Percentiles rank a stretch among this genome's conserved stretches.
These are phyloP conservation scores for Candida oleophila DNA, from an alignment of 805 yeast species.

Conservation along the genomic window DNA sequence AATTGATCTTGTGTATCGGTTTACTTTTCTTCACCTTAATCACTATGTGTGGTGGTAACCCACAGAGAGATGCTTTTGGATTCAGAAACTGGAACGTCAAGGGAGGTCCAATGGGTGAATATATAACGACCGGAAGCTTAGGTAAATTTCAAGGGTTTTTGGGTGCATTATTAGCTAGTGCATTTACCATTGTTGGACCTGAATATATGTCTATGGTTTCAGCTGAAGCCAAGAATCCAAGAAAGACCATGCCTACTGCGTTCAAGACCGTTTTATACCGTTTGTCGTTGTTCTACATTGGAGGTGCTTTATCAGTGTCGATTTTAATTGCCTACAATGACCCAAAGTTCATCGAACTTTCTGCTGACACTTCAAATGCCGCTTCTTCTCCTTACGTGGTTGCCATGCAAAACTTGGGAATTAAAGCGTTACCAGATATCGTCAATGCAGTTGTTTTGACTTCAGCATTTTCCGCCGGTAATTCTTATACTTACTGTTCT, in stretches of 20 bases:
- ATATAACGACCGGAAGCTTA: conserved; percentile 31
- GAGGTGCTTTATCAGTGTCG: conserved; percentile 42
- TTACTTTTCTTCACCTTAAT: conserved; percentile 36
- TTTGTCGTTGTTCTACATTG: conserved; percentile 43
- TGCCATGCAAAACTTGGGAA: conserved; percentile 27
- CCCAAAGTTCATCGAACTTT: conserved; percentile 19
- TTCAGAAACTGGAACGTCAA: conserved; percentile 32
- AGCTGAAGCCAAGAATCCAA: conserved; percentile 44
- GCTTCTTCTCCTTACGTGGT: conserved; percentile 33
- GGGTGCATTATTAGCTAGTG: conserved; percentile 35
- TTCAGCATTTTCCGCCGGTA: conserved; percentile 40
- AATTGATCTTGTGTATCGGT: conserved; percentile 37
- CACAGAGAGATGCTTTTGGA: conserved; percentile 31
- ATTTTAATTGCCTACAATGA: conserved; percentile 38
- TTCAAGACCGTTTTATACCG: conserved; percentile 44
- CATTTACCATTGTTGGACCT: conserved; percentile 42
- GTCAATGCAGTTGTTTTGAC: conserved; percentile 40
- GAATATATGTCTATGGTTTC: conserved; percentile 46
- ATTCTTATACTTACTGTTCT: conserved; percentile 24
- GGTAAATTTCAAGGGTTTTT: conserved; percentile 46
- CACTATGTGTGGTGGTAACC: conserved; percentile 40
- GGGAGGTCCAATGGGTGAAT: conserved; percentile 41
- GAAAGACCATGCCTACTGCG: conserved; percentile 38
- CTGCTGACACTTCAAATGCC: conserved; percentile 23
- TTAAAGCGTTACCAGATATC: conserved; percentile 32